A percentile compares a stretch with the other conserved stretches of the same genome.
Conservation (phyloP, 768 basidiomycete species). For the Hypsizygus marmoreus region DNA sequence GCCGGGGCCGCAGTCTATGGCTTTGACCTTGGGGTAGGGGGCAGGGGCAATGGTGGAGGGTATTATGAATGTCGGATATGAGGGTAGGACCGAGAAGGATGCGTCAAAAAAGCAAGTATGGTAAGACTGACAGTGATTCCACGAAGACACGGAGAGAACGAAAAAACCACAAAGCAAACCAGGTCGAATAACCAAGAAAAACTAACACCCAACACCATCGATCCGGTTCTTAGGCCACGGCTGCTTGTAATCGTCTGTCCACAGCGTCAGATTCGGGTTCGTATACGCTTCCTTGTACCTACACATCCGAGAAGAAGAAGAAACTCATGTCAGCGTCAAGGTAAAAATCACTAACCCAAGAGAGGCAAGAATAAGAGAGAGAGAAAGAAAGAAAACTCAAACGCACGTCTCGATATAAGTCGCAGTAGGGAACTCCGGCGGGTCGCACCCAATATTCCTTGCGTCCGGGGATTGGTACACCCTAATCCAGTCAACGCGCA, state of each 20-base stretch:
- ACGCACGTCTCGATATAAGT: slow-evolving; percentile 74
- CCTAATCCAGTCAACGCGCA: slow-evolving; percentile 82
- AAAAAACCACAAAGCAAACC: background rate
- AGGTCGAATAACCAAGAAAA: background rate
- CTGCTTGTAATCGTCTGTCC: slow-evolving; percentile 36
- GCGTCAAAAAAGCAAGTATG: too few species aligned
- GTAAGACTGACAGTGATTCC: too few species aligned
- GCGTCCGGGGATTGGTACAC: slow-evolving; percentile 62
- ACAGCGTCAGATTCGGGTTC: slow-evolving; percentile 44
- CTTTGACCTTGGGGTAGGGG: too few species aligned
- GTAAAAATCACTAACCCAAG: too few species aligned
- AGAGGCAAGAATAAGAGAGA: too few species aligned
- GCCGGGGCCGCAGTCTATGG: too few species aligned
- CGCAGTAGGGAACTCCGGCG: slow-evolving; percentile 69
- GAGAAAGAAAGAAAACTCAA: background rate
- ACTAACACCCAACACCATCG: slow-evolving; percentile 14
- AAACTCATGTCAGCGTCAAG: background rate
- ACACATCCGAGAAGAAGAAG: background rate
- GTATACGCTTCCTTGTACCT: slow-evolving; percentile 43
- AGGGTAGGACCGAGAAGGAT: too few species aligned
- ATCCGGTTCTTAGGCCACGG: slow-evolving; percentile 42
- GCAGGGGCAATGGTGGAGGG: too few species aligned
- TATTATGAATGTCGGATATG: too few species aligned
- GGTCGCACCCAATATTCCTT: slow-evolving; percentile 69
- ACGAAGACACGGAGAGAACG: background rate